Percentiles rank a stretch among this genome's conserved stretches.
phyloP scores from a whole-genome alignment of 345 rosid genomes.

The Noccaea caerulescens region DNA sequence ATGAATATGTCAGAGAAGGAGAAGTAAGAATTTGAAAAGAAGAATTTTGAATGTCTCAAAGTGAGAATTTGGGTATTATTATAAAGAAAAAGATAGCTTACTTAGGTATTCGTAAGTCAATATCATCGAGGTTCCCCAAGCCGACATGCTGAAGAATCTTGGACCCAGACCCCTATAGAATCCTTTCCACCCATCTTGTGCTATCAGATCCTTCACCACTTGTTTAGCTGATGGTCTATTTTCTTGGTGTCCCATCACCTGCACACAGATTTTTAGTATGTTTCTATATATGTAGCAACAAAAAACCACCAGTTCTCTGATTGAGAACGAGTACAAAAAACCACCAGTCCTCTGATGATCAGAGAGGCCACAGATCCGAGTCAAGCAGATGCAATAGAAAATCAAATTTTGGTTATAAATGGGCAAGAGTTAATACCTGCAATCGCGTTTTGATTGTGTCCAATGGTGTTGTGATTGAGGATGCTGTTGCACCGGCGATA shows the following conservation, averaged over 20 bases:
- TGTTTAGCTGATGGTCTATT: conserved; percentile 70
- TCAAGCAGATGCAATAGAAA: neutral
- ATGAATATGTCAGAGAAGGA: conserved; percentile 19
- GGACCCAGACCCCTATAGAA: conserved; percentile 93
- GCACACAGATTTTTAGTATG: conserved; percentile 1
- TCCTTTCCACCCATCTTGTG: conserved; percentile 96
- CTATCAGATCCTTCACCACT: conserved; percentile 70
- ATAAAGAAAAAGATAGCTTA: conserved; percentile 46
- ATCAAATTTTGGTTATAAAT: neutral
- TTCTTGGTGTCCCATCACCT: conserved; percentile 86
- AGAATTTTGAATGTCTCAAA: neutral
- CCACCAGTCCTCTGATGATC: too few species aligned
- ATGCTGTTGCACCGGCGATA: conserved; percentile 93
- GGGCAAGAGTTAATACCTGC: conserved; percentile 56
- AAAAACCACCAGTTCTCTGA: neutral
- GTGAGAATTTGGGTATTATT: neutral
- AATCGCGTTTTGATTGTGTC: conserved; percentile 96
- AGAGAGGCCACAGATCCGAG: too few species aligned
- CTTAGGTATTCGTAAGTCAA: conserved; percentile 94
- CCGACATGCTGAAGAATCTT: conserved; percentile 95
- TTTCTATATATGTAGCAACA: neutral
- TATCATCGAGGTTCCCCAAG: conserved; percentile 99
- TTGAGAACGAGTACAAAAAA: neutral
- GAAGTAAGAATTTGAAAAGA: conserved; percentile 2
- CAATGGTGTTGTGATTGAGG: conserved; percentile 89